phyloP scores from a whole-genome alignment of 2,329 filamentous ascomycete genomes.

The Aspergillus awamori region DNA sequence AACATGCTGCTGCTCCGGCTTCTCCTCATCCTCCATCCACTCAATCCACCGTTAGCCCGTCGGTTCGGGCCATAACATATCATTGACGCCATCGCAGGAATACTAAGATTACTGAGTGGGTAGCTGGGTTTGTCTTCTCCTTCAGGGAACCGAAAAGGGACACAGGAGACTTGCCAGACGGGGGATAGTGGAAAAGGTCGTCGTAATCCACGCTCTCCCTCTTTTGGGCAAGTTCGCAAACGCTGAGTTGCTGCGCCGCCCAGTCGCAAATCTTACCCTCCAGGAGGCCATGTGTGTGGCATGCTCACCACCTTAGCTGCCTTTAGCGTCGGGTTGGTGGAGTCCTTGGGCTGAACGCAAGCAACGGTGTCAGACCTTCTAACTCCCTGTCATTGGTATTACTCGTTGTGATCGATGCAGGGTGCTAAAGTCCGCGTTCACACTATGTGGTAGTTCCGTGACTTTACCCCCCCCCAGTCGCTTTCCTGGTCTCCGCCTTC shows the following conservation, averaged over 20 bases:
- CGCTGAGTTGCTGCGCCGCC: neutral
- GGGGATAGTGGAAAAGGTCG: constrained; percentile 18
- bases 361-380: constrained; percentile 20
- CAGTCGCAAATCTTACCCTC: constrained; percentile 4
- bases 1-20: neutral
- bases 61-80: neutral
- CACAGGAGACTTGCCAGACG: constrained; percentile 9
- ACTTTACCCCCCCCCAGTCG: constrained; percentile 13
- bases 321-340: constrained; percentile 19
- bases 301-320: constrained; percentile 22
- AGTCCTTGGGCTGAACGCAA: constrained; percentile 21
- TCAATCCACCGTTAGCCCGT: no score
- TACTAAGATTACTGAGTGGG: neutral
- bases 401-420: constrained; percentile 28
- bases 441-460: constrained; percentile 17
- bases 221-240: constrained; percentile 3
- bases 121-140: no score
- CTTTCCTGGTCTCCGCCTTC: constrained; percentile 20
- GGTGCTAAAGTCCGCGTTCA: constrained; percentile 25
- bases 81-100: neutral
- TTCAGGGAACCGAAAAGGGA: neutral
- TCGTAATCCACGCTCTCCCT: constrained; percentile 20
- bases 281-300: constrained; percentile 17
- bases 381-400: constrained; percentile 19
- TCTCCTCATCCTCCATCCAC: no score